Conservation (phyloP, 257 asterid genomes). For the Solanum gracilifrons region DNA sequence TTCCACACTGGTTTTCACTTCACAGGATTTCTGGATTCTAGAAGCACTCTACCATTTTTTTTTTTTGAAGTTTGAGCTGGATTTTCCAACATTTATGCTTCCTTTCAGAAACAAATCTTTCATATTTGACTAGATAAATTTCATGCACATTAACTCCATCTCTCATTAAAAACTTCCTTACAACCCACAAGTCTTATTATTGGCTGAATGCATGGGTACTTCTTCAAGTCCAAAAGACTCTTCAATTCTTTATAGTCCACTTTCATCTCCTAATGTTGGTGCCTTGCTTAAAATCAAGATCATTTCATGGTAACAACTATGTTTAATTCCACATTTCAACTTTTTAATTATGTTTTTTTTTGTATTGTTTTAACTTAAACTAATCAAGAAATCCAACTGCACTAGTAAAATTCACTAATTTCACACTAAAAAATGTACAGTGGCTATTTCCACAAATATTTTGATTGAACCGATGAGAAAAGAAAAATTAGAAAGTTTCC, state of each 20-base stretch:
- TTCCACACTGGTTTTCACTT: neutral
- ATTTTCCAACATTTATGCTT: conserved; percentile 31
- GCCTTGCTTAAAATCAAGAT: conserved; percentile 67
- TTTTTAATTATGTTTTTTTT: neutral
- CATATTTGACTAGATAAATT: neutral
- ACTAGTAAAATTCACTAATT: neutral
- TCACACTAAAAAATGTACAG: neutral
- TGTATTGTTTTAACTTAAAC: neutral
- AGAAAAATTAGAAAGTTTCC: neutral
- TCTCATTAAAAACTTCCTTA: neutral
- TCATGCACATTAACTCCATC: neutral
- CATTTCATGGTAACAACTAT: conserved; percentile 41
- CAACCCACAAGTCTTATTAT: neutral
- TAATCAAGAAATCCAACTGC: neutral
- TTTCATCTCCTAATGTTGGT: conserved; percentile 48
- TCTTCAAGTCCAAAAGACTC: conserved; percentile 10
- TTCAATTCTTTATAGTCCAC: conserved; percentile 36
- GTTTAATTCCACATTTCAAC: neutral
- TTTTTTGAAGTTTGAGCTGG: conserved; percentile 19
- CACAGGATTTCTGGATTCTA: conserved; percentile 15
- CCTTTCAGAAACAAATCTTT: neutral
- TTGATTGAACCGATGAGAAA: neutral
- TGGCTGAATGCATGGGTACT: conserved; percentile 8
- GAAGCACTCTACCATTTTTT: conserved; percentile 1
- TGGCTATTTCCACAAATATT: neutral